Base-by-base conservation (phyloP, 1,139 yeast species). In the Nakaseomyces delphensis region DNA sequence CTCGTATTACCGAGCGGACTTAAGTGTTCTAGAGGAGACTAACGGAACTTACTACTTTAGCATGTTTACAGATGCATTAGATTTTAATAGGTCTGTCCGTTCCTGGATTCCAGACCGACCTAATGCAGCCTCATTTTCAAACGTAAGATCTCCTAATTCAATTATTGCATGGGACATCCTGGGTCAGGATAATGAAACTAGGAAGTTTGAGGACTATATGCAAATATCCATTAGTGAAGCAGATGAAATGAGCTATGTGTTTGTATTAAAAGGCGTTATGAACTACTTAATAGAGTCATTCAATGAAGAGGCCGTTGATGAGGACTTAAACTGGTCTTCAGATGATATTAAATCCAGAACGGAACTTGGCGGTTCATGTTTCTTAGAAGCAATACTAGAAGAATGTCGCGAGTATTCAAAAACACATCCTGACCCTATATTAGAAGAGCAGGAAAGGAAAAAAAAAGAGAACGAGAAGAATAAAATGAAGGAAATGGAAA, bases 131-230 rank as follows among this genome's bases (percentile, higher is more conserved):
- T 11, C 37, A 15, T 4, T 3, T 4, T 9, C 13, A 9, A 38
- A 38, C 29, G 27, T 38, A 3, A 19, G 27, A 18, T 14, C 35
- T 10, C 38, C 39, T 7, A 21, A 37, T 14, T 28, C 37, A 3
- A 32, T 39, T 27, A 32, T 18, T 7, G n/a, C 20, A 24, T 40
- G 39, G 43, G 39, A 33, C 25, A 27, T 45, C 37, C 18, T 39
- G 36, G 16, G 31, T 40, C 15, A 41, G 31, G 18, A 45, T 33
- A 10, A 15, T 18, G 43, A 40, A 40, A 29, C 40, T 6, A 1
- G 8, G n/a, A 7, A 18, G 13, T 38, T 28, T 13, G 40, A 38
- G 19, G 40, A 38, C 33, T 38, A 38, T 28, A 28, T 38, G 35
- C 21, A 23, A 14, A 16, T 38, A 3, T 23, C 40, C n/a, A 4